A percentile compares a stretch with the other conserved stretches of the same genome.
These are phyloP conservation scores for Tetrastigma voinierianum DNA, from an alignment of 164 flowering plant genomes.

Conservation along the genomic window DNA sequence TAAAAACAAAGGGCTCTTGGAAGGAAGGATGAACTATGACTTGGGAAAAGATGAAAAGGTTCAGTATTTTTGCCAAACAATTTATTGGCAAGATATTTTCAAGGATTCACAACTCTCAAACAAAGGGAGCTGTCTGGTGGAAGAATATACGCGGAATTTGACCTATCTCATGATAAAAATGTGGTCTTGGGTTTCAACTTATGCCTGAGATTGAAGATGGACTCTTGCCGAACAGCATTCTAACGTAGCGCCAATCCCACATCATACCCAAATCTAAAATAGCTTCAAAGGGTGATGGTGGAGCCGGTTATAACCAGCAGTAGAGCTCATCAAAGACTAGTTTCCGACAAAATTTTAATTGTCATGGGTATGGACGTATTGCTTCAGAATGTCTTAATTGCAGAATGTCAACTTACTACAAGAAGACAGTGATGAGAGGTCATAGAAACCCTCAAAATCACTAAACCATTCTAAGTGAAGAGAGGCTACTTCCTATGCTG, in stretches of 20 bases:
- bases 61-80: conserved; percentile 9
- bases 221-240: too few relatives aligned
- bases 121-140: conserved; percentile 7
- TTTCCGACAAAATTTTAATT: background rate
- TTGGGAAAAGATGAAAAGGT: conserved; percentile 9
- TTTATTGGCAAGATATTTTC: conserved; percentile 11
- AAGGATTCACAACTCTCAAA: conserved; percentile 12
- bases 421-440: conserved; percentile 3
- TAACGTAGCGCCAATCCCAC: background rate
- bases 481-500: too few relatives aligned
- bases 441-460: too few relatives aligned
- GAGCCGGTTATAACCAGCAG: too few relatives aligned
- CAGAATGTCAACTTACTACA: background rate
- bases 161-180: conserved; percentile 2
- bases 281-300: too few relatives aligned
- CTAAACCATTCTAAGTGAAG: too few relatives aligned
- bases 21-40: conserved; percentile 4
- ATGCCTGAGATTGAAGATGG: too few relatives aligned
- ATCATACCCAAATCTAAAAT: too few relatives aligned
- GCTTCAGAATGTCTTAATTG: conserved; percentile 3
- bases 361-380: conserved; percentile 6
- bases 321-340: too few relatives aligned
- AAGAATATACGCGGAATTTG: conserved; percentile 19
- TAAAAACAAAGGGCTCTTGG: conserved; percentile 2
- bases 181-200: background rate